Base-by-base conservation (phyloP, 805 yeast species). In the Candida broadrunensis region DNA sequence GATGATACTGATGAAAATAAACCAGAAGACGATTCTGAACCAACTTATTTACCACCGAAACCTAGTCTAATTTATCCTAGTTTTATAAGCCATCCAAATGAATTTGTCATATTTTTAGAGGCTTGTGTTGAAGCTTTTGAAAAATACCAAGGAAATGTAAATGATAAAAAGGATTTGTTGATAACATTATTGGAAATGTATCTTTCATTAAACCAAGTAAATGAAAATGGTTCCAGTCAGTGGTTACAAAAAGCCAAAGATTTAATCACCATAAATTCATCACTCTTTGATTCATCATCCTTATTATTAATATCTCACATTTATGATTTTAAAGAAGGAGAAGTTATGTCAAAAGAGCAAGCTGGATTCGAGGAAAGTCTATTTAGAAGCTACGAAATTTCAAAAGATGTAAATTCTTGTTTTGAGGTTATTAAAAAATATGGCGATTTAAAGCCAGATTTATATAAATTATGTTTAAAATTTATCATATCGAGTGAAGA, bases 61-160 rank as follows among this genome's bases (percentile, higher is more conserved):
- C 98, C 98, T 5, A 74, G 89, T 34, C 70, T 91, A 30, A 86
- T 91, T 1, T 93, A 88, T 56, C 82, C 91, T 2, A 81, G 95
- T 1, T 93, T 93, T 58, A 79, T 86, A n/a, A 78, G 83, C 49
- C 88, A 85, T 56, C 89, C 93, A 0, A 78, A 82, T 54, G 93
- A 90, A 55, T 91, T 93, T 71, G 93, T 90, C 19, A 85, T 87
- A 6, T 93, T 93, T 47, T 61, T 93, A 42, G 99, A 93, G 58
- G 97, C 98, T 0, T 88, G 96, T 51, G 63, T 89, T 13, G 87
- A 83, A 50, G 74, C 85, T 11, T 86, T 86, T 55, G 89, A 83
- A 41, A 75, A 74, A 42, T 86, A 82, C 54, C 93, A 85, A 39
- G 91, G 93, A 0, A 72, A 77, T 38, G 61, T 61, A 4, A 78